Evolutionary conservation across 225 moss, liverwort and hornwort species (phyloP).

Genomic region (Ulota crispa): DNA sequence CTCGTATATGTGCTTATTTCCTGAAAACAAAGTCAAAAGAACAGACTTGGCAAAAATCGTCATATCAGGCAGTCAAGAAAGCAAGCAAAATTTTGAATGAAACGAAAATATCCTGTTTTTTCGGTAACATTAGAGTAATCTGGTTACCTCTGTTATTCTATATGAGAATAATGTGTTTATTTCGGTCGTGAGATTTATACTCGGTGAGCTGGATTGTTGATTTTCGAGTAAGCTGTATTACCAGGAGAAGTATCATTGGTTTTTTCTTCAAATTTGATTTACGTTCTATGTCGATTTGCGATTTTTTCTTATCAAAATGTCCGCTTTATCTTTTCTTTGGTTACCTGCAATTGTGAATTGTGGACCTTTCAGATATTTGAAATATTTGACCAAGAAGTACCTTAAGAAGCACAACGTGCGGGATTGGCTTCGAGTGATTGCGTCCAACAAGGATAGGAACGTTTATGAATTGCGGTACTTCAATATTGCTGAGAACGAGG

Average conservation of each 20-base stretch:
- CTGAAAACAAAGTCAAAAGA: not conserved
- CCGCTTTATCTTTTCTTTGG: not conserved
- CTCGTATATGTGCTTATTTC: not conserved
- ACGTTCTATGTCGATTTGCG: not conserved
- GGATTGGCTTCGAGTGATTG: conserved; percentile 77
- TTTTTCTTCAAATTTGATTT: not conserved
- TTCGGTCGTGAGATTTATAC: not conserved
- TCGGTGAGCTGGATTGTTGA: not conserved
- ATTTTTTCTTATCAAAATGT: not conserved
- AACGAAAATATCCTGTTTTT: not conserved
- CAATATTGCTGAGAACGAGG: conserved; percentile 74
- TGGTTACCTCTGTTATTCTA: not conserved
- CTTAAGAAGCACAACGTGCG: conserved; percentile 80
- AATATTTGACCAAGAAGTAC: conserved; percentile 78
- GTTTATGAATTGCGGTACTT: conserved; percentile 74
- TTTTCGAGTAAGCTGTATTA: not conserved
- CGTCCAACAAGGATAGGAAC: conserved; percentile 76
- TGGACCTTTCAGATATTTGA: conserved; percentile 52
- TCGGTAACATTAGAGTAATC: not conserved
- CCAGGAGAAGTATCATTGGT: not conserved
- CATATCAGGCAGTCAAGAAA: not conserved
- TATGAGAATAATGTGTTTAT: not conserved
- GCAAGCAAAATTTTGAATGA: not conserved
- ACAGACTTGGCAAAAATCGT: not conserved
- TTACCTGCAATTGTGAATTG: not conserved